Conservation (phyloP, 2,329 filamentous ascomycete genomes). For the Fusarium fujikuroi region DNA sequence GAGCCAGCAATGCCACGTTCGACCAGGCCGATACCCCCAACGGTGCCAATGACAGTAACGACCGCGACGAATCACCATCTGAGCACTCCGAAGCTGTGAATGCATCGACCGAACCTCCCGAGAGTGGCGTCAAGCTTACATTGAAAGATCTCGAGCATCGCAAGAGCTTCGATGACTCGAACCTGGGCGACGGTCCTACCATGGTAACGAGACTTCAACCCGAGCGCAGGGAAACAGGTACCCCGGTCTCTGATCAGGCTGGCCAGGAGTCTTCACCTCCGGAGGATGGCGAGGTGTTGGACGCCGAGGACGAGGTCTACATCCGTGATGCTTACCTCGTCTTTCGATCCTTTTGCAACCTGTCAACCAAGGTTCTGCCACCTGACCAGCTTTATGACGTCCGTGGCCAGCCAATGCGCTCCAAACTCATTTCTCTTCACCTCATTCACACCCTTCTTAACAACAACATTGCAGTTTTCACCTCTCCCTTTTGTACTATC, state of each 20-base stretch:
- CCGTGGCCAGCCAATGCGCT: conserved; percentile 95
- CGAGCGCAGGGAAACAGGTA: conserved; percentile 52
- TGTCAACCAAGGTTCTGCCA: conserved; percentile 90
- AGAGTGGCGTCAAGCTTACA: conserved; percentile 66
- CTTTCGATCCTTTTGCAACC: conserved; percentile 96
- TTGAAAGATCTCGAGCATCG: conserved; percentile 74
- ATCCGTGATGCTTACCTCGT: conserved; percentile 97
- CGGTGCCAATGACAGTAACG: conserved; percentile 53
- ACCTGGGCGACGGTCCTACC: conserved; percentile 72
- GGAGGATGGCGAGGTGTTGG: conserved; percentile 69
- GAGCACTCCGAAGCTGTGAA: conserved; percentile 43
- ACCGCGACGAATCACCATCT: conserved; percentile 49
- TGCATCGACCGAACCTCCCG: conserved; percentile 44
- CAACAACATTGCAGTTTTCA: conserved; percentile 92
- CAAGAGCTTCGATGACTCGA: conserved; percentile 76
- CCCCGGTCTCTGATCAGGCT: conserved; percentile 64
- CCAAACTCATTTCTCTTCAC: conserved; percentile 93
- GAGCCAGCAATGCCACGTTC: conserved; percentile 63
- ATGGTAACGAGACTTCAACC: conserved; percentile 72
- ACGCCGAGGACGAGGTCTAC: conserved; percentile 91
- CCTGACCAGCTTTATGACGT: conserved; percentile 93
- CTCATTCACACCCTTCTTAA: conserved; percentile 95
- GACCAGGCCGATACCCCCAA: conserved; percentile 57
- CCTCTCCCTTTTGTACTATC: conserved; percentile 91
- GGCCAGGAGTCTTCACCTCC: conserved; percentile 64